Evolutionary conservation across 352 stramenopile species (phyloP).

Genomic region (Pythium apleroticum): DNA sequence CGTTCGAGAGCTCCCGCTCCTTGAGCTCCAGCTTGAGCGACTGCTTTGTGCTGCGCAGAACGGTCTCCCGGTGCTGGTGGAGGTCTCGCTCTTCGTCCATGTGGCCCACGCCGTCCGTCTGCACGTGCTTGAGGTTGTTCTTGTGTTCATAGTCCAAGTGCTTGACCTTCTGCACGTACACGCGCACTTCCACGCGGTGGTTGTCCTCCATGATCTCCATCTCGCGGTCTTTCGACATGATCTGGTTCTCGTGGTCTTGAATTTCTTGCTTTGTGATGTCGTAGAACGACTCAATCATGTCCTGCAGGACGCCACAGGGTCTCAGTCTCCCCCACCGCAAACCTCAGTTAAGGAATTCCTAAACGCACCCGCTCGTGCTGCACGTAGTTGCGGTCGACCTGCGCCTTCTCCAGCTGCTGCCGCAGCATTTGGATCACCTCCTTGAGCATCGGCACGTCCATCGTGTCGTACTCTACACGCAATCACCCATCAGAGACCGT

Average conservation of each 20-base stretch:
- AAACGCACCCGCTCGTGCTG: constrained; percentile 89
- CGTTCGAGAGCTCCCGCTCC: constrained; percentile 82
- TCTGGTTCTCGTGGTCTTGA: constrained; percentile 88
- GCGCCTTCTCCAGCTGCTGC: constrained; percentile 90
- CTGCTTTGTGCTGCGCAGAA: constrained; percentile 74
- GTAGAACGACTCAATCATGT: constrained; percentile 96
- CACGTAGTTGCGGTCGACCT: constrained; percentile 93
- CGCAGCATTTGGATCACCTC: constrained; percentile 92
- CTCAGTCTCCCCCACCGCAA: too few relatives aligned
- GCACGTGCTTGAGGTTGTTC: constrained; percentile 90
- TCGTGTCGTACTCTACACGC: constrained; percentile 88
- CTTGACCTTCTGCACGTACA: constrained; percentile 96
- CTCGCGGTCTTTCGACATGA: constrained; percentile 92
- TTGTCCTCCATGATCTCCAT: constrained; percentile 97
- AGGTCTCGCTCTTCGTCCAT: constrained; percentile 78
- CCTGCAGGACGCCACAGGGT: constrained; percentile 47
- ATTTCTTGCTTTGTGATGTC: constrained; percentile 93
- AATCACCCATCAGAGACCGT: background rate
- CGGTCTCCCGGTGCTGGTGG: constrained; percentile 58
- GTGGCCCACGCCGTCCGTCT: constrained; percentile 59
- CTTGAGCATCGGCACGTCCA: constrained; percentile 92
- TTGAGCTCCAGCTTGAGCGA: constrained; percentile 80
- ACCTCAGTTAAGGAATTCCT: too few relatives aligned
- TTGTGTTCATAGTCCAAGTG: constrained; percentile 95
- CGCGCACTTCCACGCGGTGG: constrained; percentile 90